Percentiles rank a stretch among this genome's conserved stretches.
phyloP scores from a whole-genome alignment of 2,329 filamentous ascomycete genomes.

The Exophiala oligosperma region DNA sequence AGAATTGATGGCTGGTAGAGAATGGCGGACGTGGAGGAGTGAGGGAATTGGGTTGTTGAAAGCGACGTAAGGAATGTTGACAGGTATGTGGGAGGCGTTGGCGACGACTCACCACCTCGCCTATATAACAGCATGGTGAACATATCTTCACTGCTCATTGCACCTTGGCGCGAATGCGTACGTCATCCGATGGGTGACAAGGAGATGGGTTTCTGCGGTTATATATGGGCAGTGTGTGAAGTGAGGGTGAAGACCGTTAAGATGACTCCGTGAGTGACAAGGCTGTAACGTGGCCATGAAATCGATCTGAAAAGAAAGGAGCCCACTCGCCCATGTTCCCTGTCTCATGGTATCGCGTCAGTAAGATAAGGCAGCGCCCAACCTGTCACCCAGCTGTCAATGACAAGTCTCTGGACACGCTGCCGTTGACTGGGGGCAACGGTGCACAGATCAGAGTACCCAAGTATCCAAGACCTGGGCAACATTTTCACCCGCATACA shows the following conservation, averaged over 20 bases:
- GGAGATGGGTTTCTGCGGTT: neutral
- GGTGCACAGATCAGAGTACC: too few species aligned
- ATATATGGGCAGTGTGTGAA: neutral
- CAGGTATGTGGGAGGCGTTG: constrained; percentile 6
- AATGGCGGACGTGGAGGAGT: neutral
- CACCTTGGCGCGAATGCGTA: neutral
- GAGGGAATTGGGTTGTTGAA: neutral
- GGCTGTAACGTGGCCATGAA: neutral
- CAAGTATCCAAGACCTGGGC: too few species aligned
- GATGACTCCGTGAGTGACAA: neutral
- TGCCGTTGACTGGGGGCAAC: too few species aligned
- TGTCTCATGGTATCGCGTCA: neutral
- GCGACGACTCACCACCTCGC: neutral
- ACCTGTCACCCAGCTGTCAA: too few species aligned
- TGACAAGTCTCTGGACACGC: too few species aligned
- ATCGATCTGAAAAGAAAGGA: neutral
- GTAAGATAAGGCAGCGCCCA: neutral
- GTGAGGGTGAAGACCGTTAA: neutral
- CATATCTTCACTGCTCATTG: neutral
- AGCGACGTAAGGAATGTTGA: constrained; percentile 13
- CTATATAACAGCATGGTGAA: neutral
- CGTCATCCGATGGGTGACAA: neutral
- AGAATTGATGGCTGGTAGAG: neutral
- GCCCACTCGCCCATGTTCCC: neutral
- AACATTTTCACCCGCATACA: too few species aligned